A percentile compares a stretch with the other conserved stretches of the same genome.
phyloP scores from a whole-genome alignment of 352 stramenopile species.

The Saprolegnia diclina region DNA sequence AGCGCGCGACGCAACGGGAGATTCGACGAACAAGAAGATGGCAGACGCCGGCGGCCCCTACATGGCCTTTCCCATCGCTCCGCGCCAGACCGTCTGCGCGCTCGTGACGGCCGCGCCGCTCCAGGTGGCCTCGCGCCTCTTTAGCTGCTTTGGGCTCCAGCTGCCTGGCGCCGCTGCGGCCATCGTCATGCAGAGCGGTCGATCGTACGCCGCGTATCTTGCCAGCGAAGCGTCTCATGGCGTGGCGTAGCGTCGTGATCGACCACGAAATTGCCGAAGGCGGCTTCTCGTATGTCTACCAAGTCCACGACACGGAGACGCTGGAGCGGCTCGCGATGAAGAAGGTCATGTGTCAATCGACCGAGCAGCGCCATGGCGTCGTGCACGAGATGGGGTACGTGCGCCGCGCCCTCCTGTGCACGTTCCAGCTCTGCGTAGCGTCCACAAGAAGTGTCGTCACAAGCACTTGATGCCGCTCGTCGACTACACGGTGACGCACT shows the following conservation, averaged over 20 bases:
- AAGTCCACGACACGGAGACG: constrained; percentile 57
- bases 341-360: constrained; percentile 81
- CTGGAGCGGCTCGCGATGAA: constrained; percentile 83
- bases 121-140: constrained; percentile 49
- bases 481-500: constrained; percentile 61
- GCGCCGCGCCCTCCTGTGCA: neutral
- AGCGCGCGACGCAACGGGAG: neutral
- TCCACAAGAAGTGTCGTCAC: constrained; percentile 63
- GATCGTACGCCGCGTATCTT: constrained; percentile 45
- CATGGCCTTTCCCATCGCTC: constrained; percentile 15
- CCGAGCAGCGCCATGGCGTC: constrained; percentile 72
- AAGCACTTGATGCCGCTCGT: constrained; percentile 80
- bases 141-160: constrained; percentile 62
- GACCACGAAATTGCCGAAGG: constrained; percentile 74
- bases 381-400: constrained; percentile 70
- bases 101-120: constrained; percentile 56
- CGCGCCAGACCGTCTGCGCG: constrained; percentile 34
- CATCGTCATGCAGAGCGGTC: constrained; percentile 65
- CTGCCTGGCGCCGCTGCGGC: constrained; percentile 34
- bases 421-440: constrained; percentile 16
- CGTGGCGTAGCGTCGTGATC: constrained; percentile 40
- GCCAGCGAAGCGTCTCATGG: neutral
- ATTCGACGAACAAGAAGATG: neutral
- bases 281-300: constrained; percentile 84
- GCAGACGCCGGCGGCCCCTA: constrained; percentile 5